A percentile compares a stretch with the other conserved stretches of the same genome.
phyloP scores from a whole-genome alignment of 192 early-diverging fungal genomes.

The Diversispora eburnea region DNA sequence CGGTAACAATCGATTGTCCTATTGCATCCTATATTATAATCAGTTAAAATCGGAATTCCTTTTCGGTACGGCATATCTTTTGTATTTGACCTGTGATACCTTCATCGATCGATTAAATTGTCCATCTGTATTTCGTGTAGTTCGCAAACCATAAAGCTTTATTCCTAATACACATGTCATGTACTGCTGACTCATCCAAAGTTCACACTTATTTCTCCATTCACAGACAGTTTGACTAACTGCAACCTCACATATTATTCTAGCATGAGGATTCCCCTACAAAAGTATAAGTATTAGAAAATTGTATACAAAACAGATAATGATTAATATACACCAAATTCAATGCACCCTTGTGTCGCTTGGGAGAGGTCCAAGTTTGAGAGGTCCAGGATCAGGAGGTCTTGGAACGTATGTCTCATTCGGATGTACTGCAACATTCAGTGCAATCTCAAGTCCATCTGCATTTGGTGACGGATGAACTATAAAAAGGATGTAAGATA shows the following conservation, averaged over 20 bases:
- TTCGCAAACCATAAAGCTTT: conserved; percentile 1
- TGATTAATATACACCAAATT: conserved; percentile 27
- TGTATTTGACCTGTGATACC: too few relatives aligned
- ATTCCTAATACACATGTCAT: background rate
- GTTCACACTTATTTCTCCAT: conserved; percentile 4
- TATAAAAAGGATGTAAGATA: conserved; percentile 23
- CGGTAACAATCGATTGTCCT: too few relatives aligned
- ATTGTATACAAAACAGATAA: conserved; percentile 2
- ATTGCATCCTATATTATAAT: too few relatives aligned
- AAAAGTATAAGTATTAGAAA: conserved; percentile 19
- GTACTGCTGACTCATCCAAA: conserved; percentile 7
- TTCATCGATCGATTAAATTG: background rate
- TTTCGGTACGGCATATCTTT: too few relatives aligned
- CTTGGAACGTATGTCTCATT: background rate
- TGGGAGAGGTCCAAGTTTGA: conserved; percentile 17
- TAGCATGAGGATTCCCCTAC: conserved; percentile 15
- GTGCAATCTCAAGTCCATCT: background rate
- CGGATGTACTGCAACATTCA: conserved; percentile 17
- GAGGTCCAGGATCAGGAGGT: background rate
- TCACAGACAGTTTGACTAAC: background rate
- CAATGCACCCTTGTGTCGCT: conserved; percentile 11
- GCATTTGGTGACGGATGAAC: conserved; percentile 8
- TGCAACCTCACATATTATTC: conserved; percentile 16
- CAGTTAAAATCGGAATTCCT: too few relatives aligned
- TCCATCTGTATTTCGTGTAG: background rate